Conservation (phyloP, 2,329 filamentous ascomycete genomes). For the Grosmannia huntii region DNA sequence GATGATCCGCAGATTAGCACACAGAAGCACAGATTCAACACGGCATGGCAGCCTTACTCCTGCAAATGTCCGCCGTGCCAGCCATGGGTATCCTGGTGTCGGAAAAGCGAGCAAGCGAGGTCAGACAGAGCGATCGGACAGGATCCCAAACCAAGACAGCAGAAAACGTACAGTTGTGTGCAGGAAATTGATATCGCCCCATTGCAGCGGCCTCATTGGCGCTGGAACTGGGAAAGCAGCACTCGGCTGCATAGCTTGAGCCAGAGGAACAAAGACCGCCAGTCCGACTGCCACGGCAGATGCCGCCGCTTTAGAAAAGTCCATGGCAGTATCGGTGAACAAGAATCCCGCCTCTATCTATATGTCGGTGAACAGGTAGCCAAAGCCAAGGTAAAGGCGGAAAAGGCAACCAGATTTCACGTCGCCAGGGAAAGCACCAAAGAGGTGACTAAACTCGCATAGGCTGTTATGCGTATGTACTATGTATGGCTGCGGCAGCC, state of each 20-base stretch:
- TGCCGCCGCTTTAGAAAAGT: neutral
- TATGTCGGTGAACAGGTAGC: neutral
- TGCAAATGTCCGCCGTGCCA: conserved; percentile 91
- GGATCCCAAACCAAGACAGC: too few species aligned
- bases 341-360: neutral
- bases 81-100: conserved; percentile 61
- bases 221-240: conserved; percentile 66
- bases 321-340: neutral
- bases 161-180: conserved; percentile 55
- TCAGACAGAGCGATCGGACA: neutral
- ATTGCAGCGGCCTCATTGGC: conserved; percentile 71
- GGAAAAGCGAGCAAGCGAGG: neutral
- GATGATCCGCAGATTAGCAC: neutral
- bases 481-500: too few species aligned
- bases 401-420: neutral
- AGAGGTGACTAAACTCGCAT: too few species aligned
- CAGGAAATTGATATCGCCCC: conserved; percentile 95
- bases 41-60: conserved; percentile 45
- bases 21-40: neutral
- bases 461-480: too few species aligned
- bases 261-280: conserved; percentile 16
- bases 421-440: neutral
- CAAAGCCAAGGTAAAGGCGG: neutral
- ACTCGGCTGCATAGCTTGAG: conserved; percentile 56
- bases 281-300: conserved; percentile 3